These are phyloP conservation scores for Yamadazyma siamensis DNA, from an alignment of 1,139 yeast genomes.

Conservation along the genomic window DNA sequence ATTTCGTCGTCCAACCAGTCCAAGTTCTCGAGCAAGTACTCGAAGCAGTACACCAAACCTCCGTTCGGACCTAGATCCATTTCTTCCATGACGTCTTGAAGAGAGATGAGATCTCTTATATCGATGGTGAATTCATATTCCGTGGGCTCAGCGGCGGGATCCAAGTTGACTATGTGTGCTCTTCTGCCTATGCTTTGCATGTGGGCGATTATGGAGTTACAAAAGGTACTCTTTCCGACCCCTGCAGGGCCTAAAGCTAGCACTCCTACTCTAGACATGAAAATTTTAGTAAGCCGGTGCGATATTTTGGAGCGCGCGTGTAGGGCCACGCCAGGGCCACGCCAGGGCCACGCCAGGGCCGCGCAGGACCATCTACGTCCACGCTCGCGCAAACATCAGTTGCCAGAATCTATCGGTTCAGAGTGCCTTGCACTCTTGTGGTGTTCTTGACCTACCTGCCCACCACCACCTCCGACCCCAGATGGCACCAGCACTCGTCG, in stretches of 20 bases:
- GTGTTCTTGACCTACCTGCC: no score
- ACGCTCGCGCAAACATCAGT: not conserved
- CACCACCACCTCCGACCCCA: no score
- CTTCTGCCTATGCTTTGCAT: slow-evolving; percentile 89
- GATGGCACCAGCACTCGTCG: slow-evolving; percentile 63
- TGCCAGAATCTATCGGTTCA: not conserved
- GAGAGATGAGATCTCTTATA: slow-evolving; percentile 82
- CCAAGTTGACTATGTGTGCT: slow-evolving; percentile 91
- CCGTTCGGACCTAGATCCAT: slow-evolving; percentile 95
- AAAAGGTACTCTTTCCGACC: slow-evolving; percentile 90
- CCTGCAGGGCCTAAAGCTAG: slow-evolving; percentile 97
- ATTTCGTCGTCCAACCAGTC: slow-evolving; percentile 98
- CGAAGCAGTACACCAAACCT: slow-evolving; percentile 89
- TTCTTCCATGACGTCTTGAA: slow-evolving; percentile 97
- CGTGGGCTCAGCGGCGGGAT: slow-evolving; percentile 95
- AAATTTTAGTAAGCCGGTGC: not conserved
- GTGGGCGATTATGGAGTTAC: slow-evolving; percentile 81
- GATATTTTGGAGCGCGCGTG: no score
- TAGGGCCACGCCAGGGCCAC: not conserved
- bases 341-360: not conserved
- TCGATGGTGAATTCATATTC: slow-evolving; percentile 92
- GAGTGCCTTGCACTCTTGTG: not conserved
- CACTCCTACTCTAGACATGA: slow-evolving; percentile 95
- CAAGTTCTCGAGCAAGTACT: slow-evolving; percentile 75
- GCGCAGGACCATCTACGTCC: not conserved